These are phyloP conservation scores for Phytophthora litchii DNA, from an alignment of 352 stramenopile species.

Conservation along the genomic window DNA sequence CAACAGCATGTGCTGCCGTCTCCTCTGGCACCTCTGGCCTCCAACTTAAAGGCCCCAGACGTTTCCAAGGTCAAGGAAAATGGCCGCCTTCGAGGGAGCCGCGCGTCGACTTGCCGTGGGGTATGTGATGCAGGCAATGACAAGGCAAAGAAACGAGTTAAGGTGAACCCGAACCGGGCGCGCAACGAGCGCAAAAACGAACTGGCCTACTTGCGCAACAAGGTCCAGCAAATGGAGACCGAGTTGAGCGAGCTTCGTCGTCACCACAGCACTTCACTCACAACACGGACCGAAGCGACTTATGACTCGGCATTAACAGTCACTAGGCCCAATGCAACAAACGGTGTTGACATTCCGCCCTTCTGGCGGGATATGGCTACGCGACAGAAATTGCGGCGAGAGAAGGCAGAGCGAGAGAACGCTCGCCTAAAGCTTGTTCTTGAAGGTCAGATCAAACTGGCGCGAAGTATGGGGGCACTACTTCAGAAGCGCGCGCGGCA, in stretches of 20 bases:
- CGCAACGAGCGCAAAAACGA: conserved; percentile 58
- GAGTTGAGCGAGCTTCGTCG: conserved; percentile 29
- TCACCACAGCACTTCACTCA: conserved; percentile 12
- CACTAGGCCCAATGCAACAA: neutral
- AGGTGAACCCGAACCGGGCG: conserved; percentile 49
- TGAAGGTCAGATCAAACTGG: conserved; percentile 54
- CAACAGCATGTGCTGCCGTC: conserved; percentile 13
- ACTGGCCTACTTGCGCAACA: conserved; percentile 56
- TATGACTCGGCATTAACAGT: conserved; percentile 5
- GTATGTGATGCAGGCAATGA: neutral
- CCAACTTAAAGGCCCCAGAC: conserved; percentile 13
- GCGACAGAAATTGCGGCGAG: conserved; percentile 41
- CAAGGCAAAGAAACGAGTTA: conserved; percentile 17
- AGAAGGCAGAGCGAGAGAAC: conserved; percentile 53
- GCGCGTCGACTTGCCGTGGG: conserved; percentile 6
- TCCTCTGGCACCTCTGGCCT: conserved; percentile 14
- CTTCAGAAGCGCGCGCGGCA: conserved; percentile 47
- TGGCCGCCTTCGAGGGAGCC: conserved; percentile 13
- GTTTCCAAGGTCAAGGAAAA: conserved; percentile 27
- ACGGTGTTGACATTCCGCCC: conserved; percentile 13
- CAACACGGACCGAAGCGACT: neutral
- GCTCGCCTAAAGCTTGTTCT: conserved; percentile 54
- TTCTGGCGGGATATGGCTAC: conserved; percentile 51
- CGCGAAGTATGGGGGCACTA: conserved; percentile 46
- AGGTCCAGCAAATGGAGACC: conserved; percentile 49